phyloP scores from a whole-genome alignment of 345 rosid species.

The Toxicodendron radicans region DNA sequence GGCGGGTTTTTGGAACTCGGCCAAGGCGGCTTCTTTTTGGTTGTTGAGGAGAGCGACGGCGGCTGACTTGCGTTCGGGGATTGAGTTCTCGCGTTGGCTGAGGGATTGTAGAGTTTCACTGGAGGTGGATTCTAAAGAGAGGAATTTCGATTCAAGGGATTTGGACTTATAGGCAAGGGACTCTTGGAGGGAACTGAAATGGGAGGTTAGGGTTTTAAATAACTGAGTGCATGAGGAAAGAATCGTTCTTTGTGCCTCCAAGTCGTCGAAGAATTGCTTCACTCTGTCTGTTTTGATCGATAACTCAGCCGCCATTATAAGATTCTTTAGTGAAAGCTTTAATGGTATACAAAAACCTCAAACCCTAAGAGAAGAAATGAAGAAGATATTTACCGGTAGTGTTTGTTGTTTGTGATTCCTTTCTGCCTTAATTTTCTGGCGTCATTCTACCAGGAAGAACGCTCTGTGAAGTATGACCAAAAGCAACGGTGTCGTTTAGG shows the following conservation, averaged over 20 bases:
- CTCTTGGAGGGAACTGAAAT: constrained; percentile 39
- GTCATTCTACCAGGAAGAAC: too few relatives aligned
- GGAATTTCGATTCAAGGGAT: constrained; percentile 43
- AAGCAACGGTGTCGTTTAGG: too few relatives aligned
- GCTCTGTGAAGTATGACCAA: too few relatives aligned
- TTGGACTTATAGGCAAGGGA: constrained; percentile 37
- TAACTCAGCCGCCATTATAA: constrained; percentile 30
- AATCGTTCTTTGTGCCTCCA: constrained; percentile 39
- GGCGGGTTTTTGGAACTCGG: constrained; percentile 28
- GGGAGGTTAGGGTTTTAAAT: constrained; percentile 41
- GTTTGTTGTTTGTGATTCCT: neutral
- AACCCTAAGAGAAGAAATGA: neutral
- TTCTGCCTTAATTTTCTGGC: too few relatives aligned
- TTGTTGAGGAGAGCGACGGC: constrained; percentile 31
- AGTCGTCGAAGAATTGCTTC: constrained; percentile 42
- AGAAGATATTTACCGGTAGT: neutral
- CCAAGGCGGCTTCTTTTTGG: constrained; percentile 35
- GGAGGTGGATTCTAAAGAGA: constrained; percentile 33
- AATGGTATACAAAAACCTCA: neutral
- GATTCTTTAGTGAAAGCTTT: too few relatives aligned
- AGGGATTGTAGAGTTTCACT: constrained; percentile 36
- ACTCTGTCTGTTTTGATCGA: constrained; percentile 34
- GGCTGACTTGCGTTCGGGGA: constrained; percentile 43
- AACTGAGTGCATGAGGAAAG: constrained; percentile 44
- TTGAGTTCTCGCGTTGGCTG: constrained; percentile 34